Evolutionary conservation across 805 yeast species (phyloP), one percentile per base, ranked within the genome.

Genomic region (Ogataea pilisensis): DNA sequence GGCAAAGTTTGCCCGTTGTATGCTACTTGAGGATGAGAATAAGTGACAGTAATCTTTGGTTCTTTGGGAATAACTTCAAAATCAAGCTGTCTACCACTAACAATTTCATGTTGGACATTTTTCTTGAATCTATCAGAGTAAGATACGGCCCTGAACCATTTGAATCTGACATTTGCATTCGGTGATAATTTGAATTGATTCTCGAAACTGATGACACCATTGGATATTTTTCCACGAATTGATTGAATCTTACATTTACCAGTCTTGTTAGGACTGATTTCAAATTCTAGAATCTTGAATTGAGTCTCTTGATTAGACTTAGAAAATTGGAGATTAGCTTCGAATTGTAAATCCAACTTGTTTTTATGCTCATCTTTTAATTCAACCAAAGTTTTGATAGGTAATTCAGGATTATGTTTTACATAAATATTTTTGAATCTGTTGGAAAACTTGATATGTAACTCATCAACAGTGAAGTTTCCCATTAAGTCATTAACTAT

Each of bases 31-130:
- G 56, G 37, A 17, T 55, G 46, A 1, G 46, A 48, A 6, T 67
- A 38, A 0, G 34, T 34, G 4, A 65, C 51, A 16, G 48, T 54
- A 0, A 65, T 55, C 3, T 61, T 51, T 5, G 76, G 76, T 3
- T 61, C 50, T 36, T 68, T 61, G 13, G 76, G 75, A 7, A 67
- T 49, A 3, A 68, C 57, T 28, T 63, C 63, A 42, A 59, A 55
- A 18, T 39, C 47, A 18, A 35, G 34, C 32, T 43, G 44, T 4
- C 35, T 21, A 2, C 53, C 49, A 2, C 30, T 22, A 16, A 55
- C 44, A 4, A 49, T 44, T 6, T 50, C 50, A 33, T 35, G 43
- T 4, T 46, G 50, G 25, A 42, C 44, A n/a, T 13, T 18, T 27
- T 48, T 46, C 14, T 41, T 37, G 32, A 50, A 46, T 17, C 28